Percentiles rank a stretch among this genome's conserved stretches.
phyloP scores from a whole-genome alignment of 2,329 filamentous ascomycete genomes.

The Colletotrichum lini region DNA sequence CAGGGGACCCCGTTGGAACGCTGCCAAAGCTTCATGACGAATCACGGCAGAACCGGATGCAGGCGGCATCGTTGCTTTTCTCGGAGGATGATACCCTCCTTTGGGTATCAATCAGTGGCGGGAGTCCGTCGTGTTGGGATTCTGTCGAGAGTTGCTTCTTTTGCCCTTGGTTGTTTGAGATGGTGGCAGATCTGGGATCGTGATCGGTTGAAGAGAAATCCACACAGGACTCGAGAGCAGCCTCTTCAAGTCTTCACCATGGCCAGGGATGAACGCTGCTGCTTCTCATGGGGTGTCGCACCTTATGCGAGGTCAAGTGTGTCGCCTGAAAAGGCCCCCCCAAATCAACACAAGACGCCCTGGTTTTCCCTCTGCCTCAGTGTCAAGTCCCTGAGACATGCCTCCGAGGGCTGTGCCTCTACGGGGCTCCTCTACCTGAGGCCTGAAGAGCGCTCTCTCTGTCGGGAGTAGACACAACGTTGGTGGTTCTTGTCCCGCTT shows the following conservation, averaged over 20 bases:
- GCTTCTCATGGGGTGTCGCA: conserved; percentile 27
- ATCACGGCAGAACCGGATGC: conserved; percentile 26
- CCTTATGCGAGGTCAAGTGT: background rate
- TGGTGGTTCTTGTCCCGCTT: too few species aligned
- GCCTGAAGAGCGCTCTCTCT: conserved; percentile 1
- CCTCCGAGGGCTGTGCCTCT: conserved; percentile 14
- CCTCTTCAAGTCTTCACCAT: background rate
- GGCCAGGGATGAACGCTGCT: conserved; percentile 27
- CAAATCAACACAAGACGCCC: conserved; percentile 28
- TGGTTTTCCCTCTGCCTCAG: too few species aligned
- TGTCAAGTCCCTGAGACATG: conserved; percentile 13
- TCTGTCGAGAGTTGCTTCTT: conserved; percentile 21
- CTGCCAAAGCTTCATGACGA: conserved; percentile 12
- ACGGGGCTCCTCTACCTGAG: conserved; percentile 20
- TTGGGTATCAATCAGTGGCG: background rate
- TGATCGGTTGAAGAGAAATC: conserved; percentile 21
- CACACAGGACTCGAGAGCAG: conserved; percentile 15
- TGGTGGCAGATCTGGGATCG: background rate
- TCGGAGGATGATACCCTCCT: background rate
- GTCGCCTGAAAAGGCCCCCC: conserved; percentile 15
- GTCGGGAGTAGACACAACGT: conserved; percentile 1
- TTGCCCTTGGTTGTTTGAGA: background rate
- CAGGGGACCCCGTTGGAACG: conserved; percentile 26
- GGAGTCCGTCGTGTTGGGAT: conserved; percentile 12
- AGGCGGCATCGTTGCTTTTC: conserved; percentile 17